Conservation (phyloP, 2,329 filamentous ascomycete genomes). For the Zymoseptoria pseudotritici region DNA sequence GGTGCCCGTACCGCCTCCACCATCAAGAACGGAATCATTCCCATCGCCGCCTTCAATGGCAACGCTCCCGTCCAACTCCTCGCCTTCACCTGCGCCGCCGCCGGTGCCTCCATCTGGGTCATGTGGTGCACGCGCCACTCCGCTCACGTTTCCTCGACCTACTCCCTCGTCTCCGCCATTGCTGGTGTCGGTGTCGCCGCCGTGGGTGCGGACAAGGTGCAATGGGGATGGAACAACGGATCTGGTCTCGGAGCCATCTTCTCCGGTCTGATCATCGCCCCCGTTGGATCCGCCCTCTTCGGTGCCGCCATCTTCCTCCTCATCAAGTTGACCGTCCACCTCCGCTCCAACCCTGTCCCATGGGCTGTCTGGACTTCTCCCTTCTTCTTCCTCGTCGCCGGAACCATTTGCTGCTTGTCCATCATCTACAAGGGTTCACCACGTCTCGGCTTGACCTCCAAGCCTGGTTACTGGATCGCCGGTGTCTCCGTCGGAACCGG, state of each 20-base stretch:
- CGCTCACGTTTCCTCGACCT: constrained; percentile 55
- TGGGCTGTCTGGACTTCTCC: constrained; percentile 44
- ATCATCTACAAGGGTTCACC: constrained; percentile 48
- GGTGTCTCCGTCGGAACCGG: constrained; percentile 44
- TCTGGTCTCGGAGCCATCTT: constrained; percentile 39
- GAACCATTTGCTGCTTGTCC: constrained; percentile 43
- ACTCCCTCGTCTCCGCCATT: constrained; percentile 54
- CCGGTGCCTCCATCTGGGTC: constrained; percentile 49
- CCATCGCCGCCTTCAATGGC: constrained; percentile 39
- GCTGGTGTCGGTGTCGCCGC: constrained; percentile 54
- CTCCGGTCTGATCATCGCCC: constrained; percentile 43
- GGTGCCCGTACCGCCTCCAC: constrained; percentile 51
- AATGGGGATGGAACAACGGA: constrained; percentile 38
- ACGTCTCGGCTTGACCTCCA: constrained; percentile 37
- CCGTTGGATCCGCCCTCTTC: constrained; percentile 41
- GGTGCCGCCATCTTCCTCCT: constrained; percentile 44
- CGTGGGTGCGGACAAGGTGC: constrained; percentile 35
- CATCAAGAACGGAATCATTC: constrained; percentile 54
- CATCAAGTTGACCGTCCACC: constrained; percentile 44
- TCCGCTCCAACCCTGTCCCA: constrained; percentile 43
- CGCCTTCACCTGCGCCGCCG: constrained; percentile 40
- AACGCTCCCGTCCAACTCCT: constrained; percentile 38
- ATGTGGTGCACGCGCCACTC: constrained; percentile 49
- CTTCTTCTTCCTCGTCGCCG: constrained; percentile 43
- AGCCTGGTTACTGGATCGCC: constrained; percentile 37